Conservation (phyloP, 2,329 filamentous ascomycete genomes). For the Cercospora sojina region DNA sequence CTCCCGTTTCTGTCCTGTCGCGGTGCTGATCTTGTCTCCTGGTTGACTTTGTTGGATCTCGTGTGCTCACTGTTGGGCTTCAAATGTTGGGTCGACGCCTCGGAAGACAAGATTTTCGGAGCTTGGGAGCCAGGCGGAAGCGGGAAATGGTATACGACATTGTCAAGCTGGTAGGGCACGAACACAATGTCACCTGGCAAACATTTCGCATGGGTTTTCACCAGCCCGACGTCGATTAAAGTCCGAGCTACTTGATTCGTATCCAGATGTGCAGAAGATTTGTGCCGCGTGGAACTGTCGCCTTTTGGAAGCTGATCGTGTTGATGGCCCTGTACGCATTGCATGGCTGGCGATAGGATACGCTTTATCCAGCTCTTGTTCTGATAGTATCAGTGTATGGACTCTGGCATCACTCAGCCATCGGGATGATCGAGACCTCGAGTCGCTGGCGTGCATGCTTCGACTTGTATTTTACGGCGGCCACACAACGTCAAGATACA, state of each 20-base stretch:
- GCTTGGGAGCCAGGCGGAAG: slow-evolving; percentile 5
- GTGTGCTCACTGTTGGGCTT: not conserved
- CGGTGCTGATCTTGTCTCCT: not conserved
- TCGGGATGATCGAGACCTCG: not conserved
- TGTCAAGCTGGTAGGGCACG: slow-evolving; percentile 15
- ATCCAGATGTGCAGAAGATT: not conserved
- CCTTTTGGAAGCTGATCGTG: not conserved
- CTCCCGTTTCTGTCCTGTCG: not conserved
- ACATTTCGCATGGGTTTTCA: slow-evolving; percentile 17
- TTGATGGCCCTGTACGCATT: not conserved
- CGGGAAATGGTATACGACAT: slow-evolving; percentile 17
- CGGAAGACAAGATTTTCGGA: not conserved
- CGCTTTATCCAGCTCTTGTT: not conserved
- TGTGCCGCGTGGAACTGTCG: not conserved
- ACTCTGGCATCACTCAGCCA: not conserved
- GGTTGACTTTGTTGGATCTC: not conserved
- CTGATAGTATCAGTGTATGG: not conserved
- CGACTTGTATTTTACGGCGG: not conserved
- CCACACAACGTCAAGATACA: not conserved
- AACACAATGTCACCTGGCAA: slow-evolving; percentile 14
- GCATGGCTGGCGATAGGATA: not conserved
- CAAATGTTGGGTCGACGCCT: not conserved
- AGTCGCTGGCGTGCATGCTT: not conserved
- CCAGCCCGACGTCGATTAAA: slow-evolving; percentile 15
- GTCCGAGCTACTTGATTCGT: not conserved